Percentiles rank a stretch among this genome's conserved stretches.
Conservation (phyloP, 768 basidiomycete genomes). For the Trichaptum fuscoviolaceum region DNA sequence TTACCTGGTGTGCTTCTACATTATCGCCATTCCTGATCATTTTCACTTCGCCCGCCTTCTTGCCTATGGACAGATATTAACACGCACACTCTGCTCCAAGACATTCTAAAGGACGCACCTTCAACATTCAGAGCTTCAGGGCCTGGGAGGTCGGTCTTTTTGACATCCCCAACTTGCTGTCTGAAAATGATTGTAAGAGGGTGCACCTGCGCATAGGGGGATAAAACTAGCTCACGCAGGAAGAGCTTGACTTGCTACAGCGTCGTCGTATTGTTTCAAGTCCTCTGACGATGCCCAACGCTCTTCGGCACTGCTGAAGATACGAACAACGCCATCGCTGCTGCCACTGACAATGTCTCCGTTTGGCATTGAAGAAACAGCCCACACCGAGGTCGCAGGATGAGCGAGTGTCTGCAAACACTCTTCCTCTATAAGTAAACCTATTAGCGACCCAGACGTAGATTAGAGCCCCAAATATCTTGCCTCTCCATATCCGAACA, state of each 20-base stretch:
- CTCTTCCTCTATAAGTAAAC: conserved; percentile 61
- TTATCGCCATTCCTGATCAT: conserved; percentile 78
- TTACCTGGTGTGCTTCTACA: conserved; percentile 89
- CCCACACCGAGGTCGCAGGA: conserved; percentile 97
- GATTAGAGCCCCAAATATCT: conserved; percentile 18
- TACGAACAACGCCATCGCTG: conserved; percentile 82
- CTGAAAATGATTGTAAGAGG: conserved; percentile 15
- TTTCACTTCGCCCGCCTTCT: conserved; percentile 87
- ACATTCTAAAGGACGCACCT: conserved; percentile 40
- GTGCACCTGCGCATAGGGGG: not conserved
- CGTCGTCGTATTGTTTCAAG: conserved; percentile 64
- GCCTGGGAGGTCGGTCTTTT: conserved; percentile 85
- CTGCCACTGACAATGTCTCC: conserved; percentile 90
- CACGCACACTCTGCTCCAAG: conserved; percentile 4
- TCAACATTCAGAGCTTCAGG: conserved; percentile 70
- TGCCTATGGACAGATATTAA: conserved; percentile 44
- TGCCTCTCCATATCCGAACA: conserved; percentile 87
- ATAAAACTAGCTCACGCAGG: conserved; percentile 41
- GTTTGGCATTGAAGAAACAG: conserved; percentile 81
- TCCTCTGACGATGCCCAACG: conserved; percentile 67
- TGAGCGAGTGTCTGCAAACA: conserved; percentile 86
- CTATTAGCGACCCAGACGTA: conserved; percentile 7
- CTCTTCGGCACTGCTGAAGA: conserved; percentile 73
- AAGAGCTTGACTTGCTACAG: conserved; percentile 72
- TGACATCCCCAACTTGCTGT: conserved; percentile 89